Conservation (phyloP, 179 eudicot genomes). For the Carnegiea gigantea region DNA sequence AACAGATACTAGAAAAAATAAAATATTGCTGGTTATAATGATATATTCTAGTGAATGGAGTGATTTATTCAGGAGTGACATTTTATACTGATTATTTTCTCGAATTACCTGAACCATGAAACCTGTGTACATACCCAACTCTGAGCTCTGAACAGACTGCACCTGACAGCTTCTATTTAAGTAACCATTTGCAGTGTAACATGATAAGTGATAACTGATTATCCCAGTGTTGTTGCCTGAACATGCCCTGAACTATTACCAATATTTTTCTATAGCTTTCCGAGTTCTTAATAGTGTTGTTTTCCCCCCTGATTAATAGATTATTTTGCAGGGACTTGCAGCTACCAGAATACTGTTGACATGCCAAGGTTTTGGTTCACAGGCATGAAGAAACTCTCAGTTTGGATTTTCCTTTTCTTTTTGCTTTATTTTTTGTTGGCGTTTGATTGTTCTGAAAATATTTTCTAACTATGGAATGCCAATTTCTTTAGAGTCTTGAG, state of each 20-base stretch:
- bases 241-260: background rate
- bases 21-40: background rate
- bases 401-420: conserved; percentile 1
- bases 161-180: too few relatives aligned
- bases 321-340: conserved; percentile 48
- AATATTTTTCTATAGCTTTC: background rate
- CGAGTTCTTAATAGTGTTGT: background rate
- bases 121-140: background rate
- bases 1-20: background rate
- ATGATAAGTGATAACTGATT: conserved; percentile 7
- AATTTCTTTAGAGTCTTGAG: conserved; percentile 48
- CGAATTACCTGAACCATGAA: background rate
- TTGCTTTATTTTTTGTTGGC: background rate
- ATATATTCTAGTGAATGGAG: background rate
- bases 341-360: conserved; percentile 58
- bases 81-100: background rate
- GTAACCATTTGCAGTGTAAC: background rate
- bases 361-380: conserved; percentile 53
- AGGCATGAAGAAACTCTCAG: conserved; percentile 29
- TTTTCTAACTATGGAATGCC: conserved; percentile 1
- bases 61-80: background rate
- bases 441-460: conserved; percentile 8
- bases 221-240: background rate
- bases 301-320: background rate
- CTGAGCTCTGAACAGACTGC: too few relatives aligned